Percentiles rank a stretch among this genome's conserved stretches.
Conservation (phyloP, 768 basidiomycete species). For the Clavaria fumosa region DNA sequence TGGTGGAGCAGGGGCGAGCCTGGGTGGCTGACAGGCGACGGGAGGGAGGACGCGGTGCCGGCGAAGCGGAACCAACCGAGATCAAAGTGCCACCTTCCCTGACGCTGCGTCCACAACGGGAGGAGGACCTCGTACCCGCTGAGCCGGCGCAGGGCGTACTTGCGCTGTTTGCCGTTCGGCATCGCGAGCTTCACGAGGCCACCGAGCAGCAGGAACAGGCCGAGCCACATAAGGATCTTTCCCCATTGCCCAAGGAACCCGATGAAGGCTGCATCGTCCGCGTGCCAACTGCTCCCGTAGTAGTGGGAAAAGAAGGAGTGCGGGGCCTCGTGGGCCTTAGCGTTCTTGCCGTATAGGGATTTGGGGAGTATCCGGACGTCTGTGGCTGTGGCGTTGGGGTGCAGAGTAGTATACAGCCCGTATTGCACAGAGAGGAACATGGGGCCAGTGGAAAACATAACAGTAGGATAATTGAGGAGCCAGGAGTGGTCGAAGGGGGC, state of each 20-base stretch:
- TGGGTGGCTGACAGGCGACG: slow-evolving; percentile 24
- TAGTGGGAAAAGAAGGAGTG: slow-evolving; percentile 94
- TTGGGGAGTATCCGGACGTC: slow-evolving; percentile 90
- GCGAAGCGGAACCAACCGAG: slow-evolving; percentile 42
- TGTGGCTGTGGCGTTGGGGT: slow-evolving; percentile 46
- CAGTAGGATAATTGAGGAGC: slow-evolving; percentile 95
- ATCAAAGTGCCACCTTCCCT: slow-evolving; percentile 63
- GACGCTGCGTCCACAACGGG: slow-evolving; percentile 55
- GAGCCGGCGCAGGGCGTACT: slow-evolving; percentile 41
- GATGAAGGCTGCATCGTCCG: slow-evolving; percentile 96
- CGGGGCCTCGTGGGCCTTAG: slow-evolving; percentile 64
- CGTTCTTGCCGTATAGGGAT: slow-evolving; percentile 95
- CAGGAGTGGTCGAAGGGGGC: slow-evolving; percentile 86
- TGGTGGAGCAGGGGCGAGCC: slow-evolving; percentile 30
- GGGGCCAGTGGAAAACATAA: slow-evolving; percentile 99
- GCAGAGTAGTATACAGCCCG: slow-evolving; percentile 64
- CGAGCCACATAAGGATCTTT: slow-evolving; percentile 76
- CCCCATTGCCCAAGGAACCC: slow-evolving; percentile 84
- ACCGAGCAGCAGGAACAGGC: slow-evolving; percentile 51
- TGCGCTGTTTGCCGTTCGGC: slow-evolving; percentile 41
- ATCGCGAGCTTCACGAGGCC: slow-evolving; percentile 49
- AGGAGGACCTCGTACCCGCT: slow-evolving; percentile 68
- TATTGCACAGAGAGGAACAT: slow-evolving; percentile 98
- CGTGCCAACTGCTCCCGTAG: slow-evolving; percentile 98
- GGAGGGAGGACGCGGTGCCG: slow-evolving; percentile 28